phyloP scores from a whole-genome alignment of 2,329 filamentous ascomycete genomes.

The Capronia americana region DNA sequence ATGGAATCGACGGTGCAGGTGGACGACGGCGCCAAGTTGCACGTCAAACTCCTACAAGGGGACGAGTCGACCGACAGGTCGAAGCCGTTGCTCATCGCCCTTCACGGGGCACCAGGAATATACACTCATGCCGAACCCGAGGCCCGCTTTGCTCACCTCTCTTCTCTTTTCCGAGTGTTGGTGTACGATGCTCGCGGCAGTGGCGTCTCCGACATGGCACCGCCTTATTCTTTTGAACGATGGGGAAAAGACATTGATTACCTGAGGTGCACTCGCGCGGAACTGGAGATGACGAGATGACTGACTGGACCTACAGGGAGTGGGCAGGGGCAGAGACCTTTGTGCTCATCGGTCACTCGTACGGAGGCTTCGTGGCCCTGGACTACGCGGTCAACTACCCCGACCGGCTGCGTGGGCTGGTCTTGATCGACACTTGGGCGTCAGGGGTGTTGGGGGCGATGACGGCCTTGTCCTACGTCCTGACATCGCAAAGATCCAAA shows the following conservation, averaged over 20 bases:
- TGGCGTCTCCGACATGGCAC: constrained; percentile 16
- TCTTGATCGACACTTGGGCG: constrained; percentile 24
- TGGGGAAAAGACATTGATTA: constrained; percentile 31
- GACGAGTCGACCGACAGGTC: background rate
- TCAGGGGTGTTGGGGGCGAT: constrained; percentile 23
- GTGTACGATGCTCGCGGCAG: constrained; percentile 31
- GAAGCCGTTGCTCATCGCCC: constrained; percentile 28
- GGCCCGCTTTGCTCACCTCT: constrained; percentile 20
- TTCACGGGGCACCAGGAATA: constrained; percentile 29
- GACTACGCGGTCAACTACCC: constrained; percentile 25
- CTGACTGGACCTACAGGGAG: background rate
- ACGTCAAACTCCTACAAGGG: constrained; percentile 24
- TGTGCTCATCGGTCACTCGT: constrained; percentile 25
- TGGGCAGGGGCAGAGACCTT: constrained; percentile 26
- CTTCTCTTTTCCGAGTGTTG: constrained; percentile 23
- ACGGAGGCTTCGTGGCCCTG: constrained; percentile 30
- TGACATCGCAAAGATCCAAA: constrained; percentile 21
- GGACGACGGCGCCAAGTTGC: constrained; percentile 27
- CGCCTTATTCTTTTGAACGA: constrained; percentile 27
- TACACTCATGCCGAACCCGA: constrained; percentile 20
- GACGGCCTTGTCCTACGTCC: constrained; percentile 20
- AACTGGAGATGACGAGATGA: background rate
- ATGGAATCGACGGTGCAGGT: constrained; percentile 15
- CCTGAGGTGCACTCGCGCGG: constrained; percentile 17
- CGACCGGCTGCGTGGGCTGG: constrained; percentile 14